Percentiles rank a stretch among this genome's conserved stretches.
phyloP scores from a whole-genome alignment of 208 protist genomes.

The Leptomonas pyrrhocoris region DNA sequence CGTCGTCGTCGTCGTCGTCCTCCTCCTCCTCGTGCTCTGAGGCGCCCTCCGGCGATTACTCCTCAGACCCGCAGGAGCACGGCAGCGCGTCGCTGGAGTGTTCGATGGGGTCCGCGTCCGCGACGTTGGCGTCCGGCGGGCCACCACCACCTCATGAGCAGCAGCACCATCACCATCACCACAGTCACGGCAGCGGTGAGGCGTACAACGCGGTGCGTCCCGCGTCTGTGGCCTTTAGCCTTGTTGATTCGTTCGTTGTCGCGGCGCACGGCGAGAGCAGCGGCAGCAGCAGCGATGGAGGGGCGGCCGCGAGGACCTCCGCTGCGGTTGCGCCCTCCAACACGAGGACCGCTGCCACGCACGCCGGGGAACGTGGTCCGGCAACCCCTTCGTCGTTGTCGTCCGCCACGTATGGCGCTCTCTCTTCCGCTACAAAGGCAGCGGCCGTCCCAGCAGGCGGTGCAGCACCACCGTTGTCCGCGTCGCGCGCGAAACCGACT shows the following conservation, averaged over 20 bases:
- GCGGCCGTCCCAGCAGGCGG: not conserved
- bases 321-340: not conserved
- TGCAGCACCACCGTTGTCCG: not conserved
- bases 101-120: not conserved
- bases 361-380: too few species aligned
- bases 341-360: too few species aligned
- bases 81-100: slow-evolving; percentile 5
- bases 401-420: too few species aligned
- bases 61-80: not conserved
- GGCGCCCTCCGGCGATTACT: not conserved
- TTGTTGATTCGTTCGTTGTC: slow-evolving; percentile 16
- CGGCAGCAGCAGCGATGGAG: not conserved
- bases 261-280: not conserved
- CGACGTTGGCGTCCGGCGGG: not conserved
- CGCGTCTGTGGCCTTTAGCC: slow-evolving; percentile 22
- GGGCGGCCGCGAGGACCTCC: not conserved
- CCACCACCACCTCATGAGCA: not conserved
- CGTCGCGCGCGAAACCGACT: too few species aligned
- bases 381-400: too few species aligned
- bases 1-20: slow-evolving; percentile 16
- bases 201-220: not conserved
- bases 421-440: too few species aligned
- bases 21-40: slow-evolving; percentile 12
- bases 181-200: not conserved
- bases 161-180: slow-evolving; percentile 3